Conservation (phyloP, 2,329 filamentous ascomycete genomes). For the Didymella keratinophila region DNA sequence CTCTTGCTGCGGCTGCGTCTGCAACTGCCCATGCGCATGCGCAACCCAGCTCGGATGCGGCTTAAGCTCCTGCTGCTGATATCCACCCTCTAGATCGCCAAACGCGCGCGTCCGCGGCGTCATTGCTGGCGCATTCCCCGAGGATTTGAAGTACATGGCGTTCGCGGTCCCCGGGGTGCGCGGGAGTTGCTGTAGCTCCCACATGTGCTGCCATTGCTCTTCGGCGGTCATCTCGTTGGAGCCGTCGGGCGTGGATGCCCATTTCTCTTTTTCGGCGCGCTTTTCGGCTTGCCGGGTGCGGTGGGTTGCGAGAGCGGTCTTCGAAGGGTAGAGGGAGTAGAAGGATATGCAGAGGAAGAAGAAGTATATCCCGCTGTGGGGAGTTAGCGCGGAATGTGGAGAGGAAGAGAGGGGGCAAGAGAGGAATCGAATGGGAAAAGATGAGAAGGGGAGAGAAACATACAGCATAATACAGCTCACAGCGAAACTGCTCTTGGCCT, state of each 20-base stretch:
- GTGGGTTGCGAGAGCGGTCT: constrained; percentile 32
- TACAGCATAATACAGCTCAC: constrained; percentile 73
- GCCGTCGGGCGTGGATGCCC: constrained; percentile 35
- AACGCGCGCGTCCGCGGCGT: constrained; percentile 49
- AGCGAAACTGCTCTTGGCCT: constrained; percentile 73
- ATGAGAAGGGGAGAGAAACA: constrained; percentile 52
- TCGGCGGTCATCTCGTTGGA: constrained; percentile 47
- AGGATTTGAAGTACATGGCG: constrained; percentile 35
- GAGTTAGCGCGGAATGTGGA: no score
- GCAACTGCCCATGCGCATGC: constrained; percentile 14
- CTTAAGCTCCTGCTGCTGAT: constrained; percentile 1
- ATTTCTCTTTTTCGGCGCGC: constrained; percentile 49
- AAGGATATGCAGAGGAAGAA: constrained; percentile 66
- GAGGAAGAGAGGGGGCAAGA: no score
- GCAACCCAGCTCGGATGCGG: constrained; percentile 16
- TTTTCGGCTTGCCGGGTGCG: constrained; percentile 41
- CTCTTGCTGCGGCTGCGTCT: not conserved
- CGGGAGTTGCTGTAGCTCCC: constrained; percentile 51
- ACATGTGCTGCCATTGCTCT: constrained; percentile 53
- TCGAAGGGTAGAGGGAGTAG: constrained; percentile 61
- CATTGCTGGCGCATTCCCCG: constrained; percentile 21
- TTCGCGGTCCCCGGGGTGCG: constrained; percentile 44
- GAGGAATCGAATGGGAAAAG: no score
- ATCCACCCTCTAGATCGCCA: constrained; percentile 32
- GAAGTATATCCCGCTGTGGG: constrained; percentile 65